Evolutionary conservation across 148 eudicot species (phyloP).

Genomic region (Rhododendron simsii): DNA sequence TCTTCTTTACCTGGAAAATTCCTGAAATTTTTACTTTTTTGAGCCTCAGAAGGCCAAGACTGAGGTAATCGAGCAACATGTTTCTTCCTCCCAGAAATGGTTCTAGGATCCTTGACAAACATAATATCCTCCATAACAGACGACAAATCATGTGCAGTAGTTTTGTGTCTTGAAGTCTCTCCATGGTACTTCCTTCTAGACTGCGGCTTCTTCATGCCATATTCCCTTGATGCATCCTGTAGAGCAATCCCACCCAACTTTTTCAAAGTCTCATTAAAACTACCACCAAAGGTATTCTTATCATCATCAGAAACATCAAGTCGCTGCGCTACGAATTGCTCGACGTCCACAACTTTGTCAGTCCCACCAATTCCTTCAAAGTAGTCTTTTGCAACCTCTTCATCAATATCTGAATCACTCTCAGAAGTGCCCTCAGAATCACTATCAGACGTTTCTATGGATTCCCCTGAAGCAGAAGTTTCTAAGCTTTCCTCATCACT

Average conservation of each 20-base stretch:
- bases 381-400: slow-evolving; percentile 85
- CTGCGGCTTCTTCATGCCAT: slow-evolving; percentile 50
- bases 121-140: slow-evolving; percentile 67
- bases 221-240: slow-evolving; percentile 80
- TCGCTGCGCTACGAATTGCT: slow-evolving; percentile 42
- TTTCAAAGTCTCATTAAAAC: slow-evolving; percentile 44
- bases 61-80: slow-evolving; percentile 55
- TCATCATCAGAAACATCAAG: slow-evolving; percentile 42
- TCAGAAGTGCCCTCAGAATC: slow-evolving; percentile 54
- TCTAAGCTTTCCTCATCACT: slow-evolving; percentile 52
- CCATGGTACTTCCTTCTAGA: slow-evolving; percentile 41
- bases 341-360: slow-evolving; percentile 48
- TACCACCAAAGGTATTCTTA: slow-evolving; percentile 37
- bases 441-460: slow-evolving; percentile 54
- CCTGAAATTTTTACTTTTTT: slow-evolving; percentile 48
- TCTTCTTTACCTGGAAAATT: slow-evolving; percentile 64
- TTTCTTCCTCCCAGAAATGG: slow-evolving; percentile 56
- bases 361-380: slow-evolving; percentile 76
- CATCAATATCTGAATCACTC: slow-evolving; percentile 76
- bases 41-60: slow-evolving; percentile 75
- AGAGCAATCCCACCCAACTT: slow-evolving; percentile 78
- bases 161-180: slow-evolving; percentile 20
- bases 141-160: slow-evolving; percentile 35
- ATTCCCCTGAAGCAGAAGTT: slow-evolving; percentile 27
- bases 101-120: slow-evolving; percentile 83